Base-by-base conservation (phyloP, 495 filamentous ascomycete genomes). In the Hyphodiscus hymeniophilus region DNA sequence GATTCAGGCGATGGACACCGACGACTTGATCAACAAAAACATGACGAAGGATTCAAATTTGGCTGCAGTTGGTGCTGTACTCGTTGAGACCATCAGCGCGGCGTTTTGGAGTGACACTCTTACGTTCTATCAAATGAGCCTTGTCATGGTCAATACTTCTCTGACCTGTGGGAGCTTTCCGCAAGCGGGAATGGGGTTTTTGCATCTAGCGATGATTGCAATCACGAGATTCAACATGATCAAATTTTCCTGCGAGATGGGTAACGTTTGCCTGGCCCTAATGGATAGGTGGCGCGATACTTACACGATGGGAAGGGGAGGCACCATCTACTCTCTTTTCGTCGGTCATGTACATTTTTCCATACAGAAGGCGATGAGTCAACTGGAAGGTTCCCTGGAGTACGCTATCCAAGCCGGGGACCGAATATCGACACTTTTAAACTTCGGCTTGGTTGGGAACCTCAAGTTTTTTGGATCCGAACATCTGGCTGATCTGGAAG, bases 21-120 rank as follows among this genome's bases (percentile, higher is more conserved):
- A 49, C 20, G 38, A 52, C 8, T 41, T 58, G 5, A 31, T 56
- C n/a, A 42, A 36, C 11, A 26, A 23, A 11, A 7, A 23, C 11
- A 48, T 51, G 42, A 22, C 38, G 11, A 55, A 48, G 31, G 77
- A 84, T 42, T 66, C 78, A 33, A 69, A 74, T 13, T 58, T 87
- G 33, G 64, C 80, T 17, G 83, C 80, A 0, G 72, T 87, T 10
- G 88, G 84, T 13, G 76, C 83, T 0, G 79, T 94, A 21, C 71
- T 94, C 48, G 72, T 80, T 0, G 89, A 94, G 61, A 80, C 86
- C 8, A 74, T 85, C 48, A 79, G 80, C 42, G 80, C 87, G n/a
- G 83, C 83, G 0, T 94, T 85, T 65, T 95, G 88, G 88, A 80
- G 77, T 54, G 80, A 92, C 60, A 66, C 70, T 15, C 57, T 87